These are phyloP conservation scores for Brassica carinata DNA, from an alignment of 345 rosid genomes.

Conservation along the genomic window DNA sequence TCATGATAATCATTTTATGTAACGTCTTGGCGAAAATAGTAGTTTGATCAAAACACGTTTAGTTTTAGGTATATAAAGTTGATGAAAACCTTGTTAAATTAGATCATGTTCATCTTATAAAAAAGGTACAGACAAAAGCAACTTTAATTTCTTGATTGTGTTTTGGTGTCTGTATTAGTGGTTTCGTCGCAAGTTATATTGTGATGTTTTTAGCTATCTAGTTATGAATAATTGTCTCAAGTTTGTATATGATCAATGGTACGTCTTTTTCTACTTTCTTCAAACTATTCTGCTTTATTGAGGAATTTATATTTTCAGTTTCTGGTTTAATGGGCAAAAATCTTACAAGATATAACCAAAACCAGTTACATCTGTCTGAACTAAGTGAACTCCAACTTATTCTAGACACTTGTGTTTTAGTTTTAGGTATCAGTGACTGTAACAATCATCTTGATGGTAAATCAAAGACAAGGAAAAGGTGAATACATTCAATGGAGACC, in stretches of 20 bases:
- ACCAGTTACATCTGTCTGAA: background rate
- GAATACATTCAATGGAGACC: slow-evolving; percentile 15
- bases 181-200: background rate
- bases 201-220: background rate
- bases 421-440: background rate
- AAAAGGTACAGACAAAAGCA: background rate
- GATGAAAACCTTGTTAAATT: background rate
- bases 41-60: background rate
- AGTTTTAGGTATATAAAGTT: background rate
- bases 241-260: background rate
- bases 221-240: background rate
- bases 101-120: background rate
- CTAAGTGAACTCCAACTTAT: background rate
- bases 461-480: slow-evolving; percentile 10
- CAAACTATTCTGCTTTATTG: background rate
- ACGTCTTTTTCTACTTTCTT: background rate
- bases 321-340: background rate
- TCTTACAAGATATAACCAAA: background rate
- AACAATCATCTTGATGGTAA: background rate
- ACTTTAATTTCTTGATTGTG: background rate
- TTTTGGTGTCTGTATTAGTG: slow-evolving; percentile 1
- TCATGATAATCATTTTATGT: background rate
- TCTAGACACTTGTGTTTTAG: background rate
- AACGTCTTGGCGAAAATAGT: slow-evolving; percentile 1
- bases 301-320: background rate